phyloP scores from a whole-genome alignment of 176 grass and related monocot genomes.

The Metroxylon sagu region DNA sequence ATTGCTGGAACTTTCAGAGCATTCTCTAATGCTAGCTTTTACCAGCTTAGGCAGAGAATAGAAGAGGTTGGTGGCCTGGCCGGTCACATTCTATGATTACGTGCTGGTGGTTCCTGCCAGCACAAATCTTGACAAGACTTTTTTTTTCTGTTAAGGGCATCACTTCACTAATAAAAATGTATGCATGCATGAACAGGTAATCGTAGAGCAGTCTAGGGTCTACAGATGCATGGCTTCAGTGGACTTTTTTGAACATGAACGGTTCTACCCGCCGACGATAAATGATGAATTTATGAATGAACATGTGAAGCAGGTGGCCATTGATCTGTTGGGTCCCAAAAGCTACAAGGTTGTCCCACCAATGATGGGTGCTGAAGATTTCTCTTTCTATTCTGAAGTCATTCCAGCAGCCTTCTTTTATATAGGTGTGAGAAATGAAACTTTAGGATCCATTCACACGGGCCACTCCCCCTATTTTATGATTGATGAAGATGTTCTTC shows the following conservation, averaged over 20 bases:
- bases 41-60: conserved; percentile 72
- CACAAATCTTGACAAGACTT: no score
- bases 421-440: conserved; percentile 81
- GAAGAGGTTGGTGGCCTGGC: conserved; percentile 47
- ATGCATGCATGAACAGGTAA: conserved; percentile 32
- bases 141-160: no score
- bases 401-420: conserved; percentile 83
- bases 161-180: background rate
- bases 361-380: conserved; percentile 94
- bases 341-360: conserved; percentile 60
- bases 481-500: conserved; percentile 89
- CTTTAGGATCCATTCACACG: conserved; percentile 55
- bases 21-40: conserved; percentile 91
- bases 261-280: conserved; percentile 91
- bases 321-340: conserved; percentile 30
- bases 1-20: conserved; percentile 86
- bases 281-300: conserved; percentile 68
- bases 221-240: conserved; percentile 49
- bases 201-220: conserved; percentile 59
- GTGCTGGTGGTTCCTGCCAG: background rate
- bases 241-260: conserved; percentile 94
- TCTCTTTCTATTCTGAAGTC: conserved; percentile 85
- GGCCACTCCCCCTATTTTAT: conserved; percentile 69
- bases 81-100: background rate
- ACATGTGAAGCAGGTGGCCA: conserved; percentile 44